Conservation (phyloP, 1,284 basidiomycete species). For the Ganoderma meredithae region DNA sequence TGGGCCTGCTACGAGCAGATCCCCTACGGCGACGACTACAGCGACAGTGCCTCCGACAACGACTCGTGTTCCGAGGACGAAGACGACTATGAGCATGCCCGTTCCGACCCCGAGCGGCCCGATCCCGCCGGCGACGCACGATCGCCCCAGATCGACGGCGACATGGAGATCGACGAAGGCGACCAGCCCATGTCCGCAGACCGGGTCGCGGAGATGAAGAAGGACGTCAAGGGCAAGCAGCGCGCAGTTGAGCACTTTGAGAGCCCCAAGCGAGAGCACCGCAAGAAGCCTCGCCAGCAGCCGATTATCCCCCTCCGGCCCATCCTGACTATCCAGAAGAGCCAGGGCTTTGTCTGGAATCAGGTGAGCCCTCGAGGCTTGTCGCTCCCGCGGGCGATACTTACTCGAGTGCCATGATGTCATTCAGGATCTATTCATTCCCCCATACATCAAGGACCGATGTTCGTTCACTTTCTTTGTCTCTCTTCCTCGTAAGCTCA, state of each 20-base stretch:
- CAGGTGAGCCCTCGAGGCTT: slow-evolving; percentile 58
- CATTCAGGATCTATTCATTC: slow-evolving; percentile 78
- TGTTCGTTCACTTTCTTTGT: slow-evolving; percentile 58
- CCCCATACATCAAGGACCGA: slow-evolving; percentile 86
- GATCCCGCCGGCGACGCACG: slow-evolving; percentile 38
- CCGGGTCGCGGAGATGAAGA: slow-evolving; percentile 51
- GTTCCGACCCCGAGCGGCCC: slow-evolving; percentile 42
- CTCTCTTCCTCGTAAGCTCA: slow-evolving; percentile 31
- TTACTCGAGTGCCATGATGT: slow-evolving; percentile 17
- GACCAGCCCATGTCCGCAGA: slow-evolving; percentile 51
- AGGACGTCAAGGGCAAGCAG: slow-evolving; percentile 81
- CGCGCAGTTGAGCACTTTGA: slow-evolving; percentile 69
- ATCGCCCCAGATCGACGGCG: slow-evolving; percentile 51
- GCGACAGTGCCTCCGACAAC: slow-evolving; percentile 52
- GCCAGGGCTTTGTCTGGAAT: slow-evolving; percentile 90
- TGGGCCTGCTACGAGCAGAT: slow-evolving; percentile 90
- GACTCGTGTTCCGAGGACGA: slow-evolving; percentile 76
- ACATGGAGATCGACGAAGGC: slow-evolving; percentile 63
- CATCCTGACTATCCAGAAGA: slow-evolving; percentile 83
- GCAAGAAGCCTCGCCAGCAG: slow-evolving; percentile 64
- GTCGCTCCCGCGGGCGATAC: slow-evolving; percentile 5
- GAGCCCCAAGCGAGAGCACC: slow-evolving; percentile 56
- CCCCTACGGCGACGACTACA: slow-evolving; percentile 58
- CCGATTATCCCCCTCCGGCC: slow-evolving; percentile 71
- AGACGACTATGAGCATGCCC: slow-evolving; percentile 59